These are phyloP conservation scores for Geoglossum cookeanum DNA, from an alignment of 2,329 filamentous ascomycete species.

Conservation along the genomic window DNA sequence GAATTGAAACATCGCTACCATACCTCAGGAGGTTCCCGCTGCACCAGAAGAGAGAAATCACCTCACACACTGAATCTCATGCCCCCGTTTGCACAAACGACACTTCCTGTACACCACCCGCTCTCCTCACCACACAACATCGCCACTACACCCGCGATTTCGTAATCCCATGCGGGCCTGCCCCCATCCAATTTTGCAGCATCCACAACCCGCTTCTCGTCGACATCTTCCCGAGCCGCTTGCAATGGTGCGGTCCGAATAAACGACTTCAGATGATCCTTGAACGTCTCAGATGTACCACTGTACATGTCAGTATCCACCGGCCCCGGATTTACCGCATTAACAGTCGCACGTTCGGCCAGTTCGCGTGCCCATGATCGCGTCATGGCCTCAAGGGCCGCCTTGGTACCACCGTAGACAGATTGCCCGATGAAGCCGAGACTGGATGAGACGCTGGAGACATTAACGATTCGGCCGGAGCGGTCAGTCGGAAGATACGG, in stretches of 20 bases:
- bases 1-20: neutral
- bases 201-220: constrained; percentile 41
- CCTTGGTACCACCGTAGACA: constrained; percentile 47
- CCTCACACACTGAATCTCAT: constrained; percentile 24
- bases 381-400: constrained; percentile 50
- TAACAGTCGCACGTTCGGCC: constrained; percentile 41
- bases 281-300: constrained; percentile 36
- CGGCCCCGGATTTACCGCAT: constrained; percentile 46
- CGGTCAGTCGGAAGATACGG: constrained; percentile 52
- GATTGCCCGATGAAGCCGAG: constrained; percentile 38
- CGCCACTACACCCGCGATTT: constrained; percentile 57
- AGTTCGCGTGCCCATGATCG: constrained; percentile 46
- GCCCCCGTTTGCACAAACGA: constrained; percentile 65
- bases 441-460: constrained; percentile 37
- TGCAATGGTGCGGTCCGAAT: constrained; percentile 46
- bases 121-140: constrained; percentile 56
- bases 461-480: constrained; percentile 42
- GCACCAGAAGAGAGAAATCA: neutral
- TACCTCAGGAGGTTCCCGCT: neutral
- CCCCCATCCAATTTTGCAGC: constrained; percentile 35
- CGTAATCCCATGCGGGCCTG: constrained; percentile 44
- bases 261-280: constrained; percentile 37
- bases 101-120: constrained; percentile 62
- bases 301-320: constrained; percentile 48
- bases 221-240: constrained; percentile 38